Percentiles rank a stretch among this genome's conserved stretches.
Evolutionary conservation across 129 eudicot genomes (phyloP).

Genomic region (Chrysanthemum seticuspe): DNA sequence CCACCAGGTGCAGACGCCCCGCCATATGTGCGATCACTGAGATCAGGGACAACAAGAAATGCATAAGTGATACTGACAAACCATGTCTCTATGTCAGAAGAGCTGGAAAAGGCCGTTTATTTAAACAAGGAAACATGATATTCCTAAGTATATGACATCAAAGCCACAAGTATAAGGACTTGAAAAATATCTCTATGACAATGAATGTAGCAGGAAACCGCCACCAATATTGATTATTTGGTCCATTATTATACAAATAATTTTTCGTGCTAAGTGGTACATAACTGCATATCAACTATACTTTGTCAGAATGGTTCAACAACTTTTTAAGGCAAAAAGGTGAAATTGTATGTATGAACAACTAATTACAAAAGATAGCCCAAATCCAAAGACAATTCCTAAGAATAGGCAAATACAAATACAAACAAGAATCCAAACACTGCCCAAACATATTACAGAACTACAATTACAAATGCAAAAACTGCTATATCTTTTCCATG

Average conservation of each 20-base stretch:
- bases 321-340: too few species aligned
- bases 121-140: constrained; percentile 1
- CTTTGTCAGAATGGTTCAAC: background rate
- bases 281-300: background rate
- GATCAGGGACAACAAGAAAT: constrained; percentile 19
- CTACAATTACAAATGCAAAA: too few species aligned
- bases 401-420: too few species aligned
- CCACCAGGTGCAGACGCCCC: constrained; percentile 47
- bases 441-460: too few species aligned
- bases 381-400: too few species aligned
- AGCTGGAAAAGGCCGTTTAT: background rate
- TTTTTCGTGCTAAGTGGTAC: background rate
- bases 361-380: background rate
- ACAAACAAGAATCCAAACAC: too few species aligned
- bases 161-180: background rate
- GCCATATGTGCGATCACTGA: constrained; percentile 46
- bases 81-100: background rate
- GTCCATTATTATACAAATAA: constrained; percentile 3
- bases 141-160: background rate
- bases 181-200: background rate
- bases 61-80: background rate
- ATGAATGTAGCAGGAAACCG: background rate
- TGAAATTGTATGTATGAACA: too few species aligned
- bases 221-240: background rate
- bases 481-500: too few species aligned